Percentiles rank a stretch among this genome's conserved stretches.
Evolutionary conservation across 2,329 filamentous ascomycete species (phyloP).

Genomic region (Fusarium falciforme): DNA sequence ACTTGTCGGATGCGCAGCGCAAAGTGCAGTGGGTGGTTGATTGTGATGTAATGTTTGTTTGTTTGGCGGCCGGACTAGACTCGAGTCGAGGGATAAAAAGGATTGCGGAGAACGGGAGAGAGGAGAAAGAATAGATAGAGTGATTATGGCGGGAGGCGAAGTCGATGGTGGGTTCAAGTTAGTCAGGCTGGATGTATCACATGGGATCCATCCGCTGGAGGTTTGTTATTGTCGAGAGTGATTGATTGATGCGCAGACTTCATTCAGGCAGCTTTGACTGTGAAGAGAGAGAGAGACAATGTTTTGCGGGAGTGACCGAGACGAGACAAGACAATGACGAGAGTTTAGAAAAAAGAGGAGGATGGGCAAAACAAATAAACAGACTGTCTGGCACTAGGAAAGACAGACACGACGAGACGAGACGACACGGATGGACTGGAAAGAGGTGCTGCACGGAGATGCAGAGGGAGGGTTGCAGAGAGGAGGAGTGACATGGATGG

Average conservation of each 20-base stretch:
- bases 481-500: slow-evolving; percentile 10
- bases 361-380: slow-evolving; percentile 18
- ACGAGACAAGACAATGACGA: neutral
- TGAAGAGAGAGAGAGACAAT: neutral
- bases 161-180: slow-evolving; percentile 17
- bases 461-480: slow-evolving; percentile 1
- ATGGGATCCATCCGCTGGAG: slow-evolving; percentile 29
- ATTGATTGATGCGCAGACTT: slow-evolving; percentile 19
- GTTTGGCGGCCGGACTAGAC: slow-evolving; percentile 3
- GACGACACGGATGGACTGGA: neutral
- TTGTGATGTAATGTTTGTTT: slow-evolving; percentile 4
- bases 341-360: slow-evolving; percentile 2
- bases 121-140: slow-evolving; percentile 20
- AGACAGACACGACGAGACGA: neutral
- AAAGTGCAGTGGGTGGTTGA: neutral
- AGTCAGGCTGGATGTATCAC: slow-evolving; percentile 33
- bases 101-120: slow-evolving; percentile 7
- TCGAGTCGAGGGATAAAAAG: slow-evolving; percentile 12
- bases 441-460: slow-evolving; percentile 1
- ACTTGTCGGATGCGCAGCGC: slow-evolving; percentile 7
- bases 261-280: neutral
- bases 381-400: slow-evolving; percentile 6
- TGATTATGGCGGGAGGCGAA: slow-evolving; percentile 27
- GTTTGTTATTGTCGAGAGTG: slow-evolving; percentile 39
- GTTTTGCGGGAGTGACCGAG: slow-evolving; percentile 3